phyloP scores from a whole-genome alignment of 345 rosid species.

The Heritiera fomes region DNA sequence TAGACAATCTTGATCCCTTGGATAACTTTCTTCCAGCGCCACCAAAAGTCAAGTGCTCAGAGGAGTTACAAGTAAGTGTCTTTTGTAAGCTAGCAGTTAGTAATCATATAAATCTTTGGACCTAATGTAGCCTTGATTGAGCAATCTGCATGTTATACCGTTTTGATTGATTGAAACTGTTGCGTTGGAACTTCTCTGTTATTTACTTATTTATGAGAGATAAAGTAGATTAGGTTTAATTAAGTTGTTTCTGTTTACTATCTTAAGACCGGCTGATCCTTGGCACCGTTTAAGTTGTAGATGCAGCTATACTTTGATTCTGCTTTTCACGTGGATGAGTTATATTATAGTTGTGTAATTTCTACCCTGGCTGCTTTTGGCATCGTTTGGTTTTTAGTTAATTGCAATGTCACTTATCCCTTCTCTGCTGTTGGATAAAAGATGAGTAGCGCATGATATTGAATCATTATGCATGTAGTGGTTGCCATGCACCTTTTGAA shows the following conservation, averaged over 20 bases:
- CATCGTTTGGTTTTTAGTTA: slow-evolving; percentile 3
- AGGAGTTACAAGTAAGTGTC: slow-evolving; percentile 76
- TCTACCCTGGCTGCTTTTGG: not conserved
- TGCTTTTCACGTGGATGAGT: not conserved
- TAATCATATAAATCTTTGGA: not conserved
- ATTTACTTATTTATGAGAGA: not conserved
- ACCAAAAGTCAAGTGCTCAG: slow-evolving; percentile 67
- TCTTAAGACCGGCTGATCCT: not conserved
- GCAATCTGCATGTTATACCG: not conserved
- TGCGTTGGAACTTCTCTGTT: not conserved
- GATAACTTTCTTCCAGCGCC: slow-evolving; percentile 73
- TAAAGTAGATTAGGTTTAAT: not conserved
- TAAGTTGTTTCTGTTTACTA: not conserved
- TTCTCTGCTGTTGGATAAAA: not conserved
- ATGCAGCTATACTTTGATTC: not conserved
- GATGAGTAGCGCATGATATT: not conserved
- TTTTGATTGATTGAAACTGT: not conserved
- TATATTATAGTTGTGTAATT: not conserved
- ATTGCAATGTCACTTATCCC: not conserved
- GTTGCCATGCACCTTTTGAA: not conserved
- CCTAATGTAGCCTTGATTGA: not conserved
- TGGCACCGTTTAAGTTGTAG: not conserved
- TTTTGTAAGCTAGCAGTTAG: not conserved
- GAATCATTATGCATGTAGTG: not conserved
- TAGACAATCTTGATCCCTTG: slow-evolving; percentile 52